Evolutionary conservation across 2,329 filamentous ascomycete genomes (phyloP).

Genomic region (Hypocreales sp.): DNA sequence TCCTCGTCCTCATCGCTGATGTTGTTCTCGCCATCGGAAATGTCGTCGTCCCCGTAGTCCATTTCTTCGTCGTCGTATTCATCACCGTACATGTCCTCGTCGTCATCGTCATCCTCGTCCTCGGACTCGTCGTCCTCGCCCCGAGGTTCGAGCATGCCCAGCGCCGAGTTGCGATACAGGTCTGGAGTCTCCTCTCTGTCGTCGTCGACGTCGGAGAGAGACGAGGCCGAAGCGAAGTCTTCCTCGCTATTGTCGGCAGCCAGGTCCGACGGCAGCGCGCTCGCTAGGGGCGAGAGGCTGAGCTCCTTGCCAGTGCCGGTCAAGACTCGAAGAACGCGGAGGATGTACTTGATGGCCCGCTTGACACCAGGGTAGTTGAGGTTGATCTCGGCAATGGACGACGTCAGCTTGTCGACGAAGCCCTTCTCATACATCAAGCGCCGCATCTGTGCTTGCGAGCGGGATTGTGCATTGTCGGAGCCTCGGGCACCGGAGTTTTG

Average conservation of each 20-base stretch:
- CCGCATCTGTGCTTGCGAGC: constrained; percentile 69
- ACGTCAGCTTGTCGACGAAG: constrained; percentile 75
- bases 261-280: constrained; percentile 52
- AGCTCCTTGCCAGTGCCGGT: constrained; percentile 77
- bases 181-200: constrained; percentile 91
- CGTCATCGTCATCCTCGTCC: constrained; percentile 55
- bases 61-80: constrained; percentile 87
- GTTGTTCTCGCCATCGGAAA: constrained; percentile 69
- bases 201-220: constrained; percentile 75
- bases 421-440: constrained; percentile 98
- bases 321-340: constrained; percentile 74
- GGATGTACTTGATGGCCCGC: constrained; percentile 88
- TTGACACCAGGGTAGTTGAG: constrained; percentile 89
- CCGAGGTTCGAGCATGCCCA: constrained; percentile 83
- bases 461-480: constrained; percentile 22
- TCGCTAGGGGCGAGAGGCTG: constrained; percentile 46
- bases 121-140: constrained; percentile 72
- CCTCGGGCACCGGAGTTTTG: constrained; percentile 25
- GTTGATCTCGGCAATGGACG: constrained; percentile 88
- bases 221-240: constrained; percentile 75
- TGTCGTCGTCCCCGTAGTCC: constrained; percentile 73
- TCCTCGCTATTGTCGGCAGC: constrained; percentile 61
- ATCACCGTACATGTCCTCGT: constrained; percentile 87
- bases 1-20: constrained; percentile 85
- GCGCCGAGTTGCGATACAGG: constrained; percentile 86